phyloP scores from a whole-genome alignment of 169 alveolate genomes.

The Plasmodium falciparum region DNA sequence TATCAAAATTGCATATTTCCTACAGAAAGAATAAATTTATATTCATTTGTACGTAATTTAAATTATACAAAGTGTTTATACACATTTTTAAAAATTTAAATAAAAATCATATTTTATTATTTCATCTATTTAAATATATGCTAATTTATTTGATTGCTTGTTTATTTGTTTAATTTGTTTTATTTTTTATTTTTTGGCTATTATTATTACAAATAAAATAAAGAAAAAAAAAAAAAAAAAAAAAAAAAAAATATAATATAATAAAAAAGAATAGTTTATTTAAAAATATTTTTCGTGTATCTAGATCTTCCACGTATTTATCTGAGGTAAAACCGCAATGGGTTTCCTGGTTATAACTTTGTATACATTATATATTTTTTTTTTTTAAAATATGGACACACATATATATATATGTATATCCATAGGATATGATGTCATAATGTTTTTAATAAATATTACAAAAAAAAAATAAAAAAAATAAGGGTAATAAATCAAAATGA shows the following conservation, averaged over 20 bases:
- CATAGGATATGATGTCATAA: not conserved
- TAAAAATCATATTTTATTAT: too few species aligned
- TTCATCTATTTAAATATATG: too few species aligned
- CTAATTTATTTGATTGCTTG: not conserved
- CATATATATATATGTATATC: not conserved
- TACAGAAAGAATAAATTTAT: too few species aligned
- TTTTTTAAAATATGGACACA: not conserved
- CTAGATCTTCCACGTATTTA: conserved; percentile 21
- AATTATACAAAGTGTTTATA: too few species aligned
- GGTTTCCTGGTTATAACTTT: conserved; percentile 29
- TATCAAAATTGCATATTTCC: too few species aligned
- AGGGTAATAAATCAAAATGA: not conserved
- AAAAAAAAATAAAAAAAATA: not conserved
- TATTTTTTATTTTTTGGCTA: too few species aligned
- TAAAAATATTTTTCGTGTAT: conserved; percentile 6
- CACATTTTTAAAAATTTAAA: too few species aligned
- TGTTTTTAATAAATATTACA: conserved; percentile 2
- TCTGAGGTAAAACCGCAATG: conserved; percentile 10
- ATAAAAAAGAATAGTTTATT: conserved; percentile 2
- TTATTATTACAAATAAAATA: not conserved
- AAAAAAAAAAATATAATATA: too few species aligned
- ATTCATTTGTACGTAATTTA: too few species aligned
- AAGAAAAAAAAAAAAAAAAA: not conserved
- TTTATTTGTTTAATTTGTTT: too few species aligned
- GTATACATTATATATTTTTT: not conserved